Conservation (phyloP, 176 grass and related monocot species). For the Oropetium thomaeum region DNA sequence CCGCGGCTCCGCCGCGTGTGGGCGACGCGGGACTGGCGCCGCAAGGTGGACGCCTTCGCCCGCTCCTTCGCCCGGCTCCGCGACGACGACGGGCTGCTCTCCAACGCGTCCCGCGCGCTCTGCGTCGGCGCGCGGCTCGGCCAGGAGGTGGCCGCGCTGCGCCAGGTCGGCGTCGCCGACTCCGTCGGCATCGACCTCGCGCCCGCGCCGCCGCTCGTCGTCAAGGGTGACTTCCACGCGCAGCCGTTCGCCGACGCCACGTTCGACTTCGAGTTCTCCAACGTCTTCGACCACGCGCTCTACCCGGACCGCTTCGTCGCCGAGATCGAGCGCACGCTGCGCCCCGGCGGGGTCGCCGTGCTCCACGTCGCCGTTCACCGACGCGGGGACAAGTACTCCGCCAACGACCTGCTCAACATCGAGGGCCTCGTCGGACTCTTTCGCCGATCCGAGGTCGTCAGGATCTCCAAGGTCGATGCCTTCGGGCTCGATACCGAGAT, state of each 20-base stretch:
- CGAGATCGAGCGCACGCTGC: constrained; percentile 81
- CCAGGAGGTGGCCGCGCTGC: constrained; percentile 68
- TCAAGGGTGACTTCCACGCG: constrained; percentile 69
- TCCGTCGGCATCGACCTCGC: constrained; percentile 83
- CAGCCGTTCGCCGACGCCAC: constrained; percentile 58
- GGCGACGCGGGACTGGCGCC: constrained; percentile 89
- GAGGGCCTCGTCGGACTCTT: constrained; percentile 57
- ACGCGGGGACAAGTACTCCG: constrained; percentile 84
- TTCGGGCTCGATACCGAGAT: constrained; percentile 95
- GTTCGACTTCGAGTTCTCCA: constrained; percentile 99
- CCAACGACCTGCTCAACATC: constrained; percentile 71
- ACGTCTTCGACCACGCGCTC: constrained; percentile 92
- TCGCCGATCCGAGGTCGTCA: constrained; percentile 42
- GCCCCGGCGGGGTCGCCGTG: constrained; percentile 61
- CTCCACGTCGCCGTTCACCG: constrained; percentile 80
- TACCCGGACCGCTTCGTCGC: constrained; percentile 71
- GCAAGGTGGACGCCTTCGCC: constrained; percentile 71
- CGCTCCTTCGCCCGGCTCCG: constrained; percentile 44
- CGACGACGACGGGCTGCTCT: constrained; percentile 37
- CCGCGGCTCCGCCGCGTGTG: constrained; percentile 77
- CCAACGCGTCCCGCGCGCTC: constrained; percentile 63
- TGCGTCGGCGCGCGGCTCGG: constrained; percentile 82
- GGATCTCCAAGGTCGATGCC: constrained; percentile 70
- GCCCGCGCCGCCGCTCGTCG: constrained; percentile 68
- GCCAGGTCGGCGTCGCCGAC: constrained; percentile 45